Evolutionary conservation across 306 rosid species (phyloP), one percentile per base, ranked within the genome.

Genomic region (Cicer pinnatifidum): DNA sequence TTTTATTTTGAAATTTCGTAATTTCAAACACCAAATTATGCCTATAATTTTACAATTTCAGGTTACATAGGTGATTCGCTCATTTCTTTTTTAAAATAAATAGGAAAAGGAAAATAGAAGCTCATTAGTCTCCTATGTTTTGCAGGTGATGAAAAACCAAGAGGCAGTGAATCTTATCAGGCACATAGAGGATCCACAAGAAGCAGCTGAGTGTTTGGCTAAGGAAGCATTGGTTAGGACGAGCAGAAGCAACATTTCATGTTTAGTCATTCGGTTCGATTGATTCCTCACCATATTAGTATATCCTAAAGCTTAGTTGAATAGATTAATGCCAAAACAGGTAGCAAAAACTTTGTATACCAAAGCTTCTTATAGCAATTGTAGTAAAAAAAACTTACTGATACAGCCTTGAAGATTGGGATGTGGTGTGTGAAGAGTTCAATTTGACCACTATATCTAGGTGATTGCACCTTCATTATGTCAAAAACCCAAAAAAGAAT

Each of bases 141-240:
- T 17, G 9, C 68, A 93, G 98, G 96, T 86, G 47, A 86, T 93
- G 96, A 88, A 89, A 83, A 77, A 84, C 37, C 96, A 90, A 80
- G 98, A 93, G 85, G 98, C 96, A 11, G 97, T 93, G 85, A 88
- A 82, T 85, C 92, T 93, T 43, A 84, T 88, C 39, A 67, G 89
- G 69, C 89, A 86, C 86, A 79, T 93, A 2, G 93, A 90, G 28
- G 88, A 93, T 83, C 90, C 98, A 47, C 87, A 86, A 15, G 86
- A 79, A 62, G 98, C 98, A 47, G 97, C 98, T 0, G 83, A 91
- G 62, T 88, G 90, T 65, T 83, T 93, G 87, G 90, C 97, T 11
- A 88, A 85, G 59, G 98, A 93, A 82, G 97, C 96, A 54, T 50
- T 86, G 56, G 84, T 57, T 53, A 89, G 98, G 68, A 81, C 82